Conservation (phyloP, 768 basidiomycete genomes). For the Baorangia bicolor region DNA sequence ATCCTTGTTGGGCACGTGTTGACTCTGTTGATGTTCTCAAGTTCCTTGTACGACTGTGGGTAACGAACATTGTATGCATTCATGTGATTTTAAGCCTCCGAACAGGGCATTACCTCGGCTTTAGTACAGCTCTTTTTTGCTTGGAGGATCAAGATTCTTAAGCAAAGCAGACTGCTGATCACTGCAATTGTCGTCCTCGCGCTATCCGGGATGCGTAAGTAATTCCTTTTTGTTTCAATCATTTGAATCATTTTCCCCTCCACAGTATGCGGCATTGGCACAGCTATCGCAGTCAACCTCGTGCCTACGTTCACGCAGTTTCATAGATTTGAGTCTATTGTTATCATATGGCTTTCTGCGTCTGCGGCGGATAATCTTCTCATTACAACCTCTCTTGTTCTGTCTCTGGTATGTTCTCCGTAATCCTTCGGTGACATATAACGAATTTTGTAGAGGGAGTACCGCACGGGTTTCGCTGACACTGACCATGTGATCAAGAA, state of each 20-base stretch:
- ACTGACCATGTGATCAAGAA: conserved; percentile 39
- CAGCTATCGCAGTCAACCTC: conserved; percentile 29
- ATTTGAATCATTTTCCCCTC: neutral
- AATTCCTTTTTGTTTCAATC: neutral
- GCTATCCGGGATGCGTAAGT: conserved; percentile 20
- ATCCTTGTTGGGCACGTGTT: neutral
- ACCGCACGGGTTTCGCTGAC: conserved; percentile 36
- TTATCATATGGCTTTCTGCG: conserved; percentile 43
- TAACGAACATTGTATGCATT: neutral
- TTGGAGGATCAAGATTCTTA: conserved; percentile 26
- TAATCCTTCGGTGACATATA: neutral
- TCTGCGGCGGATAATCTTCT: conserved; percentile 46
- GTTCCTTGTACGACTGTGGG: conserved; percentile 26
- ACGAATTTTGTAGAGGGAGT: conserved; percentile 29
- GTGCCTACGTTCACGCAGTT: conserved; percentile 30
- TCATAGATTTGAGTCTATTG: conserved; percentile 30
- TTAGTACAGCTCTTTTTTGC: conserved; percentile 31
- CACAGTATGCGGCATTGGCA: conserved; percentile 33
- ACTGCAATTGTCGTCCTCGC: conserved; percentile 12
- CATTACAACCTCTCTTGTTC: conserved; percentile 44
- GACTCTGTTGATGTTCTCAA: conserved; percentile 3
- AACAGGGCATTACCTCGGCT: conserved; percentile 27
- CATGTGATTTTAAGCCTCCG: neutral
- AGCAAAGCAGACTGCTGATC: conserved; percentile 10
- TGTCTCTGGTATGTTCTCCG: conserved; percentile 38